phyloP scores from a whole-genome alignment of 495 filamentous ascomycete genomes.

The Penicillium atrosanguineum region DNA sequence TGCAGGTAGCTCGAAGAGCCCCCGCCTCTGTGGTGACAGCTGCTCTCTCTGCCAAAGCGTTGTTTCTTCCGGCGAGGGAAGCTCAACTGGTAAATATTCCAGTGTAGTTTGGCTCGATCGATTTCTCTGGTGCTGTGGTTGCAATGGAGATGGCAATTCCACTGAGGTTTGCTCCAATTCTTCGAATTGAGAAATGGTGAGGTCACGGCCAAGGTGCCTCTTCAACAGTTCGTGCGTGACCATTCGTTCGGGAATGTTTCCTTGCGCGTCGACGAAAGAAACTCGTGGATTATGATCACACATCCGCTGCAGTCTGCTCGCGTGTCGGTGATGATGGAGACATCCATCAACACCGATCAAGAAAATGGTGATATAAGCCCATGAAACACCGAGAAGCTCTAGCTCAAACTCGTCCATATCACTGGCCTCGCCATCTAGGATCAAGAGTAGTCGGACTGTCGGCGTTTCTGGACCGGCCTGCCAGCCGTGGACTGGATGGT shows the following conservation, averaged over 20 bases:
- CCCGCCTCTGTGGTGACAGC: neutral
- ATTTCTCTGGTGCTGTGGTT: neutral
- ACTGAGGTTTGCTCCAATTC: constrained; percentile 5
- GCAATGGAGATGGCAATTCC: neutral
- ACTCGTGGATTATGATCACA: constrained; percentile 46
- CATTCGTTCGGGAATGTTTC: constrained; percentile 44
- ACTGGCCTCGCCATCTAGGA: constrained; percentile 44
- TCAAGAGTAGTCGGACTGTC: constrained; percentile 41
- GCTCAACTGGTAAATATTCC: constrained; percentile 6
- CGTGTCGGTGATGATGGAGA: constrained; percentile 48
- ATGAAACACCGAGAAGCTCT: constrained; percentile 43
- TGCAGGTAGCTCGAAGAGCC: neutral
- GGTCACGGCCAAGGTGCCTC: constrained; percentile 43
- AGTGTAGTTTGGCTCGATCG: neutral
- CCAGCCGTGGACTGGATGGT: constrained; percentile 49
- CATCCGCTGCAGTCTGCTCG: constrained; percentile 46
- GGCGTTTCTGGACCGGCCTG: constrained; percentile 47
- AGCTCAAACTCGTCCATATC: constrained; percentile 54
- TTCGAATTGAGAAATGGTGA: constrained; percentile 43
- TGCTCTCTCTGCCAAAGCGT: neutral
- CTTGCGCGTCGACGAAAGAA: constrained; percentile 49
- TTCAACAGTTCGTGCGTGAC: constrained; percentile 50
- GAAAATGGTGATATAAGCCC: constrained; percentile 50
- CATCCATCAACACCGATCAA: constrained; percentile 49
- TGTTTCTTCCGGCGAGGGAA: neutral